phyloP scores from a whole-genome alignment of 2,329 filamentous ascomycete species.

The Cladophialophora bantiana region DNA sequence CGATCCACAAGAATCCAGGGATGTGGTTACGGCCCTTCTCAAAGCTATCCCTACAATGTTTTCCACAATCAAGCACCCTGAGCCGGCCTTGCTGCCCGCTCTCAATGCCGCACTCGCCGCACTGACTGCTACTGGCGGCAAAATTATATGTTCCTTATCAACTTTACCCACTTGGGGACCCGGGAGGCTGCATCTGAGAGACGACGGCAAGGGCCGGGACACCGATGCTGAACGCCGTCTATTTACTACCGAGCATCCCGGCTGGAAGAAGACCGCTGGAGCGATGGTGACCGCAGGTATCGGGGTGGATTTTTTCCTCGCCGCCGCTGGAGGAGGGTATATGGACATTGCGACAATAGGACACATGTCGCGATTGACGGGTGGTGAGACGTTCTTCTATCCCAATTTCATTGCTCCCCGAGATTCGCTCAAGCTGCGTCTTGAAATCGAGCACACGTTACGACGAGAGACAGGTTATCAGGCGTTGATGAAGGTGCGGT shows the following conservation, averaged over 20 bases:
- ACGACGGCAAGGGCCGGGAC: constrained; percentile 84
- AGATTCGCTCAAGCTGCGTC: constrained; percentile 81
- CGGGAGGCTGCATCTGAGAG: constrained; percentile 81
- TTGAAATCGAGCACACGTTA: constrained; percentile 85
- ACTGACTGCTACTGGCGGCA: constrained; percentile 85
- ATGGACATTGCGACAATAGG: constrained; percentile 92
- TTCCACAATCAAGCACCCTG: constrained; percentile 84
- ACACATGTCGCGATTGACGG: constrained; percentile 85
- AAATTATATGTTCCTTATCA: constrained; percentile 85
- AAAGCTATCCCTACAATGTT: constrained; percentile 85
- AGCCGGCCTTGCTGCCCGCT: constrained; percentile 84
- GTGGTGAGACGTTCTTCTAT: constrained; percentile 95
- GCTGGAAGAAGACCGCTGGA: constrained; percentile 83
- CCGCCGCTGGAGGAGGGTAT: constrained; percentile 87
- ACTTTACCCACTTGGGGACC: constrained; percentile 93
- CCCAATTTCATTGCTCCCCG: constrained; percentile 91
- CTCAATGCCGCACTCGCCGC: constrained; percentile 85
- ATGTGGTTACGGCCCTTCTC: constrained; percentile 87
- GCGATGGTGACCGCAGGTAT: constrained; percentile 88
- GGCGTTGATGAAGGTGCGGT: constrained; percentile 96
- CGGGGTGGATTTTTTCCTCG: constrained; percentile 93
- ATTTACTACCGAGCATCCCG: constrained; percentile 86
- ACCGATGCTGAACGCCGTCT: constrained; percentile 93
- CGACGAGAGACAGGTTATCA: constrained; percentile 93
- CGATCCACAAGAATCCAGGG: constrained; percentile 86